These are phyloP conservation scores for Basipetospora chlamydospora DNA, from an alignment of 2,329 filamentous ascomycete species.

Conservation along the genomic window DNA sequence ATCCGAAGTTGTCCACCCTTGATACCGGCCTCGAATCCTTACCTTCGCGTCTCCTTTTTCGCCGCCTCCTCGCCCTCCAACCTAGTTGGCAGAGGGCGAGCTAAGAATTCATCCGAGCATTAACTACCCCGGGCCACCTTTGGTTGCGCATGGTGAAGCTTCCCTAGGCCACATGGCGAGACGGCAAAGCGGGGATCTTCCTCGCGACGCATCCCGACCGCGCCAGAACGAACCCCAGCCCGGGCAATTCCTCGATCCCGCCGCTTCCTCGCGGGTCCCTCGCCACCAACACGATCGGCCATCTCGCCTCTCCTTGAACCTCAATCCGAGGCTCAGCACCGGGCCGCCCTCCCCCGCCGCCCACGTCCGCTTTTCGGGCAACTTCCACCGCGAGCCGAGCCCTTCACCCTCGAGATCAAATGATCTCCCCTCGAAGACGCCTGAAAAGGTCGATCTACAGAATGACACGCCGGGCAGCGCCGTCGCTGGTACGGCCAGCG, in stretches of 20 bases:
- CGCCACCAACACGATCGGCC: not conserved
- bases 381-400: constrained; percentile 9
- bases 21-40: no score
- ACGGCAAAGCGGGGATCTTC: constrained; percentile 5
- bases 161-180: constrained; percentile 4
- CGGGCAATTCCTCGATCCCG: not conserved
- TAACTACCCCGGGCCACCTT: not conserved
- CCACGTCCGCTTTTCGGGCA: constrained; percentile 14
- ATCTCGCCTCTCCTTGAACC: not conserved
- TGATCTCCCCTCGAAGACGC: constrained; percentile 5
- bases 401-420: not conserved
- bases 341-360: constrained; percentile 8
- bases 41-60: no score
- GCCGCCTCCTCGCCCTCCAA: no score
- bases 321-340: not conserved
- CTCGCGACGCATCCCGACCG: constrained; percentile 3
- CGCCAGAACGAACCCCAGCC: constrained; percentile 1
- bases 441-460: constrained; percentile 7
- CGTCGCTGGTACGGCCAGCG: constrained; percentile 2
- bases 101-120: no score
- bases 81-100: no score
- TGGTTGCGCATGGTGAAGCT: constrained; percentile 1
- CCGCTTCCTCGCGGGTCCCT: not conserved
- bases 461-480: not conserved
- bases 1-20: no score